phyloP scores from a whole-genome alignment of 169 alveolate species.

The Eimeria tenella region DNA sequence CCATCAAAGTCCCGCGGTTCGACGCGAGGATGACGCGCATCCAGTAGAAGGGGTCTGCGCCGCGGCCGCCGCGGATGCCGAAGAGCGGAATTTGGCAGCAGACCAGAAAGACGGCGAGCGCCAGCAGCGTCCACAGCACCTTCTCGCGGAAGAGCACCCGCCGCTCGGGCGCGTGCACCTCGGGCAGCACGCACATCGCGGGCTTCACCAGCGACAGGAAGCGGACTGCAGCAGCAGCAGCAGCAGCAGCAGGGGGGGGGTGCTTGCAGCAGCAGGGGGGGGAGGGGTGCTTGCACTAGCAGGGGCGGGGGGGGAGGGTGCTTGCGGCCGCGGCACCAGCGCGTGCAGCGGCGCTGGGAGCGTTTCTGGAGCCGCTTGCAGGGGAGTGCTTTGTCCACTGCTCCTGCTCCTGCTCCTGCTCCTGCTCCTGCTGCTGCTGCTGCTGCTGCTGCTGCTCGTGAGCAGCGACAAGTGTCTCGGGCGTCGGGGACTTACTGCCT shows the following conservation, averaged over 20 bases:
- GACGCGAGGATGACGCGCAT: slow-evolving; percentile 99
- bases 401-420: too few relatives aligned
- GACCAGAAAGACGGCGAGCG: slow-evolving; percentile 97
- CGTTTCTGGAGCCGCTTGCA: too few relatives aligned
- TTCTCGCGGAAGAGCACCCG: slow-evolving; percentile 96
- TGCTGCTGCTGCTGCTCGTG: too few relatives aligned
- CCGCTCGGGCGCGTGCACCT: slow-evolving; percentile 97
- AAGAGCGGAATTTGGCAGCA: slow-evolving; percentile 99
- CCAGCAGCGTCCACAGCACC: slow-evolving; percentile 98
- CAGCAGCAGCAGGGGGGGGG: too few relatives aligned
- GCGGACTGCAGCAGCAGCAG: slow-evolving; percentile 82
- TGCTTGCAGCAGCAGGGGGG: too few relatives aligned
- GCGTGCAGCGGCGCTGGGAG: too few relatives aligned
- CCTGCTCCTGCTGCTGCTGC: too few relatives aligned
- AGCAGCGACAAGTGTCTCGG: background rate
- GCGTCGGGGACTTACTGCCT: slow-evolving; percentile 66
- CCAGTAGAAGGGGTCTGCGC: slow-evolving; percentile 99
- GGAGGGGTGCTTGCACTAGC: too few relatives aligned
- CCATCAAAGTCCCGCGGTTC: slow-evolving; percentile 99
- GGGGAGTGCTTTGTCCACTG: too few relatives aligned
- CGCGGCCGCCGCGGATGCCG: slow-evolving; percentile 97
- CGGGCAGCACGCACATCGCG: slow-evolving; percentile 97
- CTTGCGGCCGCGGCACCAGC: too few relatives aligned
- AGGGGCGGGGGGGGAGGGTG: too few relatives aligned
- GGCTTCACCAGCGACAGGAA: slow-evolving; percentile 97